Evolutionary conservation across 129 eudicot genomes (phyloP).

Genomic region (Mikania micrantha): DNA sequence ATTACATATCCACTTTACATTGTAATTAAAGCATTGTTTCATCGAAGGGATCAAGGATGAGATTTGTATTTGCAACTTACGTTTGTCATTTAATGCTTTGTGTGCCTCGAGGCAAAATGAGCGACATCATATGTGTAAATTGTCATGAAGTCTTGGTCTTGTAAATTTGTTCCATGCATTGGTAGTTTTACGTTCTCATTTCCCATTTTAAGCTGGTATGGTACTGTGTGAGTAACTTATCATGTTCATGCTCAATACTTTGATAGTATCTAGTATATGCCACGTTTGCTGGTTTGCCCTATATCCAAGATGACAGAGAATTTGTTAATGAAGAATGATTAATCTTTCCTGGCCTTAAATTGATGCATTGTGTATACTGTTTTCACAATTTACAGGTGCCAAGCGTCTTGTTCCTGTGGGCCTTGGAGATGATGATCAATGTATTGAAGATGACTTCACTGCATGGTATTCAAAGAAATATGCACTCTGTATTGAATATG

Average conservation of each 20-base stretch:
- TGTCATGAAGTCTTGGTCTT: not conserved
- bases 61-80: not conserved
- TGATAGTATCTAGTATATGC: not conserved
- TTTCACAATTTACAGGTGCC: constrained; percentile 52
- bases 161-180: not conserved
- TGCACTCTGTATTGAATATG: not conserved
- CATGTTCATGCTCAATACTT: not conserved
- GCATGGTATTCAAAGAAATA: constrained; percentile 57
- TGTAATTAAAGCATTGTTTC: not conserved
- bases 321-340: not conserved
- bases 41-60: not conserved
- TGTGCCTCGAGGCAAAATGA: not conserved
- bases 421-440: constrained; percentile 97
- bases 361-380: not conserved
- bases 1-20: not conserved
- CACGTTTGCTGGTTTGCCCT: not conserved
- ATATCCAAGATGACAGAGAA: not conserved
- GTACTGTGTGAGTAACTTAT: not conserved
- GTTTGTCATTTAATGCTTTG: constrained; percentile 1
- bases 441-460: constrained; percentile 96
- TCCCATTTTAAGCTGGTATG: constrained; percentile 1
- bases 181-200: not conserved
- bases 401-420: constrained; percentile 87
- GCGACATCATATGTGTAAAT: not conserved
- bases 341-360: not conserved